These are phyloP conservation scores for Chaetomium cochliodes DNA, from an alignment of 495 filamentous ascomycete species.

Conservation along the genomic window DNA sequence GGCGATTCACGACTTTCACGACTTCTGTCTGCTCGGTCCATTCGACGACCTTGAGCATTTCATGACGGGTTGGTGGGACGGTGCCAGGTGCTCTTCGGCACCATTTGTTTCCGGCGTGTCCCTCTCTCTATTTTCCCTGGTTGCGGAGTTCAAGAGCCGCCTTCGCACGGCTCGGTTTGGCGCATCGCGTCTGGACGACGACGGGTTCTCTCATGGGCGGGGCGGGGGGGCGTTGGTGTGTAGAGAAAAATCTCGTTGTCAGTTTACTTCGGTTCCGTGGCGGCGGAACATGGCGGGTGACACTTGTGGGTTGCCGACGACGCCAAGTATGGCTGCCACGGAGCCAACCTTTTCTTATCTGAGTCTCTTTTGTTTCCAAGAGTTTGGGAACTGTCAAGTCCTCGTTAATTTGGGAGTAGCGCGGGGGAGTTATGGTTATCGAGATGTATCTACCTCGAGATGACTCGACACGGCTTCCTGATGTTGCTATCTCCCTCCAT, in stretches of 20 bases:
- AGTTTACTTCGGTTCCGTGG: not conserved
- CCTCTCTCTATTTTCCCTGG: not conserved
- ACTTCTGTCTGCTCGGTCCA: constrained; percentile 10
- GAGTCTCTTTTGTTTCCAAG: constrained; percentile 13
- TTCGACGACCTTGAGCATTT: not conserved
- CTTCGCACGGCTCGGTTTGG: not conserved
- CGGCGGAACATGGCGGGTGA: not conserved
- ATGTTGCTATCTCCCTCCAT: constrained; percentile 8
- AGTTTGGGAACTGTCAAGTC: constrained; percentile 10
- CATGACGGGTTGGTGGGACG: not conserved
- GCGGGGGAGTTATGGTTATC: not conserved
- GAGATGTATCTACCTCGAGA: constrained; percentile 20
- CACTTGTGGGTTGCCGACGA: not conserved
- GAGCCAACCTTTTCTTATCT: not conserved
- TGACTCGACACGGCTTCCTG: constrained; percentile 12
- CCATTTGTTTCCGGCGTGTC: constrained; percentile 4
- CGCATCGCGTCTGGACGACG: not conserved
- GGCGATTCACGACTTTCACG: constrained; percentile 14
- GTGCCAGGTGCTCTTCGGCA: constrained; percentile 1
- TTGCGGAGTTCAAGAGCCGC: constrained; percentile 13
- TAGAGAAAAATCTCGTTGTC: not conserved
- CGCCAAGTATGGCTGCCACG: not conserved
- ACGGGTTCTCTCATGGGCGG: constrained; percentile 13
- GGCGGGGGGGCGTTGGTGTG: constrained; percentile 17
- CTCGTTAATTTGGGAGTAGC: constrained; percentile 19